A percentile compares a stretch with the other conserved stretches of the same genome.
Evolutionary conservation across 2,329 filamentous ascomycete genomes (phyloP).

Genomic region (Xylaria sp.): DNA sequence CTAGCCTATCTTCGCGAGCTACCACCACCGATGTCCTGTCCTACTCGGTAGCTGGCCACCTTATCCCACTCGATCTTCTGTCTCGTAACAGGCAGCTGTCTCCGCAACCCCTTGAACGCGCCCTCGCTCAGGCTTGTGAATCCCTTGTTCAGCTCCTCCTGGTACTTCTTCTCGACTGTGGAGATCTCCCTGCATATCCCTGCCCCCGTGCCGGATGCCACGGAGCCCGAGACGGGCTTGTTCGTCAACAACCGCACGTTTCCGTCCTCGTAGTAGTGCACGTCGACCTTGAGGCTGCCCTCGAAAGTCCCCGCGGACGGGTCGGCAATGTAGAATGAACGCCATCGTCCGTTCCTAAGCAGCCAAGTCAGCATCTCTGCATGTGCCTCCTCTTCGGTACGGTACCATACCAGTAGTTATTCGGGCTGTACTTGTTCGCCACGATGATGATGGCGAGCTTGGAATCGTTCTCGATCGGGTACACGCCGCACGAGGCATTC

Average conservation of each 20-base stretch:
- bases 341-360: conserved; percentile 90
- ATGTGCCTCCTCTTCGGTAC: neutral
- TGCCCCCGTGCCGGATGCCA: conserved; percentile 65
- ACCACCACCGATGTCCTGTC: conserved; percentile 76
- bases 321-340: conserved; percentile 80
- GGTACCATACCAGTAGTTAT: conserved; percentile 83
- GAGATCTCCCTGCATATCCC: conserved; percentile 80
- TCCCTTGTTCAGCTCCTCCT: conserved; percentile 91
- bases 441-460: conserved; percentile 82
- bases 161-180: conserved; percentile 83
- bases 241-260: conserved; percentile 93
- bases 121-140: conserved; percentile 90
- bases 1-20: conserved; percentile 60
- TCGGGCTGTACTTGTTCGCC: conserved; percentile 95
- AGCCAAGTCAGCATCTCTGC: conserved; percentile 1
- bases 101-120: conserved; percentile 88
- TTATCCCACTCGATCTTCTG: conserved; percentile 99
- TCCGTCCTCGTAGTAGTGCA: conserved; percentile 99
- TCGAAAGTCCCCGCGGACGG: conserved; percentile 69
- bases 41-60: conserved; percentile 86
- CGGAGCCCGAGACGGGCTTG: conserved; percentile 68
- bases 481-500: conserved; percentile 78
- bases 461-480: conserved; percentile 74
- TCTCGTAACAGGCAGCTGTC: conserved; percentile 92
- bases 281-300: conserved; percentile 87